These are phyloP conservation scores for Stereocaulon alpinum DNA, from an alignment of 495 filamentous ascomycete genomes.

Conservation along the genomic window DNA sequence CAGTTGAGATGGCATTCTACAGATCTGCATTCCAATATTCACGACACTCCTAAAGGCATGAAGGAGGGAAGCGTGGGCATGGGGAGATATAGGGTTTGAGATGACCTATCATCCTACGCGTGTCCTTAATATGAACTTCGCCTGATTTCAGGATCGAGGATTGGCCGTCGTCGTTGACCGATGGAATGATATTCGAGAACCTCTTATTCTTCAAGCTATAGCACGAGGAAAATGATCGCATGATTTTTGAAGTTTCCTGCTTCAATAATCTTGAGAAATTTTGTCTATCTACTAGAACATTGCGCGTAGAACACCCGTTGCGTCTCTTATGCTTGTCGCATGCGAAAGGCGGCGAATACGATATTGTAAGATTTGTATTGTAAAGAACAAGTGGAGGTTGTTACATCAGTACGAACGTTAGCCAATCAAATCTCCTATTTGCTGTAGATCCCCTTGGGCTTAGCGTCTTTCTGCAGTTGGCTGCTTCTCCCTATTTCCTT, in stretches of 20 bases:
- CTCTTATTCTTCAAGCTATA: too few species aligned
- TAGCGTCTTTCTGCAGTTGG: constrained; percentile 5
- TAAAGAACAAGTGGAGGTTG: background rate
- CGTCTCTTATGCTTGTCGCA: background rate
- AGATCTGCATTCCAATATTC: background rate
- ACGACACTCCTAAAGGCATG: background rate
- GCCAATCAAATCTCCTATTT: constrained; percentile 7
- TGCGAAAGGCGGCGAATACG: background rate
- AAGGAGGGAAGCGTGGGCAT: background rate
- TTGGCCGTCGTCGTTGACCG: too few species aligned
- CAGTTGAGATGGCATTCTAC: too few species aligned
- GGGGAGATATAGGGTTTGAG: too few species aligned
- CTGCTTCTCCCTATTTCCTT: constrained; percentile 22
- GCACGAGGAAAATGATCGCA: background rate
- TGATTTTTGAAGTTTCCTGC: background rate
- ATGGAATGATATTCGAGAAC: too few species aligned
- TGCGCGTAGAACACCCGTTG: background rate
- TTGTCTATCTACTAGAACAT: background rate
- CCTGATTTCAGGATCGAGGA: too few species aligned
- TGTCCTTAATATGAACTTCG: too few species aligned
- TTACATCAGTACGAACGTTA: background rate
- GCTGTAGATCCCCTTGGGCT: background rate
- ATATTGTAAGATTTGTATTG: background rate
- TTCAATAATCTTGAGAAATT: background rate
- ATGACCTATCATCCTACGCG: too few species aligned